phyloP scores from a whole-genome alignment of 768 basidiomycete species.

The Lentinula sp. region DNA sequence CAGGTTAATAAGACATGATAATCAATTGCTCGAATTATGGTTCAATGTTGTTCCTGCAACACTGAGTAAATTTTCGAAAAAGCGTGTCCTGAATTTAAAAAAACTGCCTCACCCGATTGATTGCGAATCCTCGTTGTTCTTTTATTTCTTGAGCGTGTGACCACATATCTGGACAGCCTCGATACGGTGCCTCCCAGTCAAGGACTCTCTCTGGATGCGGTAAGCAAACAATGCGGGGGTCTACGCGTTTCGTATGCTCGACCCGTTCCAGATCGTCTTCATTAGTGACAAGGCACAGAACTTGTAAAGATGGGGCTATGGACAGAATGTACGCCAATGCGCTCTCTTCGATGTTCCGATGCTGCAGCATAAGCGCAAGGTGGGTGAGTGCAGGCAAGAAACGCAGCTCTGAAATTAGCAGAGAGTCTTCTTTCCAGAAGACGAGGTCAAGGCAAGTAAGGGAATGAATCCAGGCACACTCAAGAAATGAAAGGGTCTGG shows the following conservation, averaged over 20 bases:
- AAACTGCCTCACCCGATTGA: background rate
- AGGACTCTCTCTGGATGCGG: slow-evolving; percentile 23
- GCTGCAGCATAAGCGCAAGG: slow-evolving; percentile 16
- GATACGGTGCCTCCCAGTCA: slow-evolving; percentile 29
- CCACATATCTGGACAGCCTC: slow-evolving; percentile 21
- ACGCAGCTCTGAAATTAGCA: slow-evolving; percentile 20
- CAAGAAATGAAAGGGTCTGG: slow-evolving; percentile 13
- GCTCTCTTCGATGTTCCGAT: background rate
- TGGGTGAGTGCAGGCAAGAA: slow-evolving; percentile 24
- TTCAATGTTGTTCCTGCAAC: background rate
- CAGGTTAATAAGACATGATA: background rate
- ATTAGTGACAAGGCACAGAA: slow-evolving; percentile 22
- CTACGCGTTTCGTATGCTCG: slow-evolving; percentile 3
- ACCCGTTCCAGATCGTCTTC: background rate
- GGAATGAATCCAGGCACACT: slow-evolving; percentile 18
- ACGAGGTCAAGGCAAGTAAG: slow-evolving; percentile 33
- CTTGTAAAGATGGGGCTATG: slow-evolving; percentile 17
- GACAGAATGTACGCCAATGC: slow-evolving; percentile 18
- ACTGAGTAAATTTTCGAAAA: background rate
- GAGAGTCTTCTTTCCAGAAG: slow-evolving; percentile 23
- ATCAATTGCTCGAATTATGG: background rate
- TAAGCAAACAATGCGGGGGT: slow-evolving; percentile 25
- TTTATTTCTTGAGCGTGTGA: slow-evolving; percentile 24
- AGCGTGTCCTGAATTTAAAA: too few relatives aligned
- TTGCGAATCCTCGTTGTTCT: background rate